Percentiles rank a stretch among this genome's conserved stretches.
phyloP scores from a whole-genome alignment of 208 protist genomes.

The Endotrypanum monterogeii region DNA sequence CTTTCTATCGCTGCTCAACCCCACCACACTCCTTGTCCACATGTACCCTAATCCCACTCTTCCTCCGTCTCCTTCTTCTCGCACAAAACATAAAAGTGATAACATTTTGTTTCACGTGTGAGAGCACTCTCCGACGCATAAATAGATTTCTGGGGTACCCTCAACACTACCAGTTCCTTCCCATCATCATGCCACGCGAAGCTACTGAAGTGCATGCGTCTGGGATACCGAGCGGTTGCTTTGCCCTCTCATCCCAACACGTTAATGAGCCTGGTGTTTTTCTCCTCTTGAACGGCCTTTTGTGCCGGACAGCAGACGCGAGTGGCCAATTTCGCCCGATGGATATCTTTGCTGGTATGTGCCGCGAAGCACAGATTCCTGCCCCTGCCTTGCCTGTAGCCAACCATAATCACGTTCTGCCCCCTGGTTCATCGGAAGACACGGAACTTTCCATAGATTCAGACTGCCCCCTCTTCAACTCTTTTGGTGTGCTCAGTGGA shows the following conservation, averaged over 20 bases:
- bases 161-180: not conserved
- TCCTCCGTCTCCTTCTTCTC: not conserved
- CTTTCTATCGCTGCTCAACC: not conserved
- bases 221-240: not conserved
- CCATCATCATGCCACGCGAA: not conserved
- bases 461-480: conserved; percentile 63
- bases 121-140: not conserved
- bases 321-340: conserved; percentile 56
- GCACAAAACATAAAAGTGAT: not conserved
- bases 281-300: conserved; percentile 69
- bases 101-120: not conserved
- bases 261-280: conserved; percentile 31
- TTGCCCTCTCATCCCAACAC: not conserved
- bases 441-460: conserved; percentile 10
- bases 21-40: not conserved
- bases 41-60: not conserved
- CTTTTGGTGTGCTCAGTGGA: conserved; percentile 62
- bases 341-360: conserved; percentile 65
- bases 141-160: not conserved
- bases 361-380: conserved; percentile 11
- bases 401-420: not conserved
- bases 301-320: conserved; percentile 59
- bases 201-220: not conserved
- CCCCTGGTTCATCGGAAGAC: not conserved
- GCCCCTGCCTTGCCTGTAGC: conserved; percentile 5